Conservation (phyloP, 208 protist genomes). For the Trypanosoma brucei region DNA sequence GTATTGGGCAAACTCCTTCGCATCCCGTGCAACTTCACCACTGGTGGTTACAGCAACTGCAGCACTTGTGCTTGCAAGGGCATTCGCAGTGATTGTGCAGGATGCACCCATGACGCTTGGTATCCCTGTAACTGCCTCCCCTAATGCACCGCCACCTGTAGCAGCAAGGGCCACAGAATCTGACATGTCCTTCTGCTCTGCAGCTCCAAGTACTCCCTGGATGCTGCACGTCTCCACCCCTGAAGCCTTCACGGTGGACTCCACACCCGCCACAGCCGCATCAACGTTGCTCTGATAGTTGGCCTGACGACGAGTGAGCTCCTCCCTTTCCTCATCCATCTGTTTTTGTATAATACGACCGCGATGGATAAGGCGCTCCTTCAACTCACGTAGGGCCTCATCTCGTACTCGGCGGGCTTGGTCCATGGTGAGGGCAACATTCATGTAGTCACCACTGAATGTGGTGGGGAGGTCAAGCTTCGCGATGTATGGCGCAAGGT, state of each 20-base stretch:
- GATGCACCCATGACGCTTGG: neutral
- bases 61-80: neutral
- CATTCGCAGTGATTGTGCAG: neutral
- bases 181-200: neutral
- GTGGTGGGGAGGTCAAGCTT: conserved; percentile 61
- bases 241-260: neutral
- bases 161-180: neutral
- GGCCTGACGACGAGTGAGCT: conserved; percentile 67
- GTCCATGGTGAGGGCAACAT: conserved; percentile 56
- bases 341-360: conserved; percentile 88
- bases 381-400: conserved; percentile 77
- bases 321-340: conserved; percentile 87
- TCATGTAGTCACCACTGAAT: conserved; percentile 76
- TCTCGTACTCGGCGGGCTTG: conserved; percentile 84
- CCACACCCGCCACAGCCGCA: conserved; percentile 23
- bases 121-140: neutral
- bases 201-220: neutral
- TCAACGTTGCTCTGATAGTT: conserved; percentile 73
- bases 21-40: conserved; percentile 63
- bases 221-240: neutral
- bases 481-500: conserved; percentile 87
- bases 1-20: conserved; percentile 79
- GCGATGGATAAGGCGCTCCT: conserved; percentile 88
- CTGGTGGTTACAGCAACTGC: conserved; percentile 5
- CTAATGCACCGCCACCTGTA: neutral